These are phyloP conservation scores for Theobroma grandiflorum DNA, from an alignment of 441 rosid species.

Conservation along the genomic window DNA sequence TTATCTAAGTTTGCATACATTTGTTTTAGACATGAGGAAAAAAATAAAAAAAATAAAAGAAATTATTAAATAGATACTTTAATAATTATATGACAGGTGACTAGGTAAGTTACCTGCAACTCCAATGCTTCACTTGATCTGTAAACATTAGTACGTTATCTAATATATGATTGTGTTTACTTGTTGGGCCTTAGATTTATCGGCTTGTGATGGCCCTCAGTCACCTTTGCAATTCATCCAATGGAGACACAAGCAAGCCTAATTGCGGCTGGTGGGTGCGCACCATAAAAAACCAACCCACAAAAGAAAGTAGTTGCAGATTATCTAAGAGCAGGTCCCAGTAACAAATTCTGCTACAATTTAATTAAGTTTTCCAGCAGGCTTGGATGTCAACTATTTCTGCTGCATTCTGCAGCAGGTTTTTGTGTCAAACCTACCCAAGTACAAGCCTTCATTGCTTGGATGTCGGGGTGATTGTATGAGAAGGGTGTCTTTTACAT, in stretches of 20 bases:
- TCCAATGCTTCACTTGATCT: not conserved
- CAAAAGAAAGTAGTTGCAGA: not conserved
- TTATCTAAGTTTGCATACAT: not conserved
- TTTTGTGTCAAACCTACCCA: not conserved
- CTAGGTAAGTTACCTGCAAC: not conserved
- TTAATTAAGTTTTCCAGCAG: not conserved
- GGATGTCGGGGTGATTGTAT: not conserved
- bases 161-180: not conserved
- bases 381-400: not conserved
- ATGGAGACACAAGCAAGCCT: constrained; percentile 5
- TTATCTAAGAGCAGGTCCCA: not conserved
- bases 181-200: not conserved
- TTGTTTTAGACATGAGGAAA: too few relatives aligned
- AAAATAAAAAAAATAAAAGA: not conserved
- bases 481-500: not conserved
- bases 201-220: not conserved
- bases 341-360: not conserved
- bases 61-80: not conserved
- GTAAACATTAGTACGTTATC: not conserved
- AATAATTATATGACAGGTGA: not conserved
- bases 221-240: constrained; percentile 10
- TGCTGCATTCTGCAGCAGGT: not conserved
- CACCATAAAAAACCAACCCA: not conserved
- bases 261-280: not conserved
- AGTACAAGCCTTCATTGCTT: not conserved